Evolutionary conservation across 768 basidiomycete species (phyloP), one percentile per base, ranked within the genome.

Genomic region (Trametes gibbosa): DNA sequence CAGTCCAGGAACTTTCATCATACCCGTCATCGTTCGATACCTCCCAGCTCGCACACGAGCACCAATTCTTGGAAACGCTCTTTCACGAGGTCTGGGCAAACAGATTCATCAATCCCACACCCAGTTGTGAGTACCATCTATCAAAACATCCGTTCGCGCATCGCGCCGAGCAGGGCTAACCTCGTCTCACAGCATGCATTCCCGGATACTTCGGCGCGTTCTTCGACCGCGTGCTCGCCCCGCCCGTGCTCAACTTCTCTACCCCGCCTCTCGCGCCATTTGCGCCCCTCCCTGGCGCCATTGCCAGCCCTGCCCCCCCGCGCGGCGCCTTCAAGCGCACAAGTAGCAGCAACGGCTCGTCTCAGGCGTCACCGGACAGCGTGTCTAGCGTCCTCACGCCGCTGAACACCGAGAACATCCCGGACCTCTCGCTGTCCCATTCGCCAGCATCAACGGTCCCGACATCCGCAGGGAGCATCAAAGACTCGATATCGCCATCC

Each of bases 251-350:
- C 25, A 79, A 79, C 59, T 85, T 87, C 59, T 82, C 84, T 39
- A 87, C 89, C 81, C 89, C 89, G 24, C 82, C 85, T 13, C 73
- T 89, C 23, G 81, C 87, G 14, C 85, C 86, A n/a, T 66, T 83
- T 29, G 84, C 78, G 53, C 81, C 86, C 24, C 72, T 65, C 61
- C 76, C 57, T 23, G 58, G 23, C 17, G 57, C 50, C 13, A 45
- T 46, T n/a, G 25, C 10, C 4, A 32, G 37, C 37, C 37, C 37
- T 14, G 37, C 4, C 16, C 57, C 34, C 23, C 24, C 50, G 23
- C 25, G 37, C 12, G 45, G 42, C 14, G 19, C 13, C 19, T 51
- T 27, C 50, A 13, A 50, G 29, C 54, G 40, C 21, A 3, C 54
- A 17, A 41, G 21, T 27, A 50, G 52, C 39, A 42, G 29, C 27